Base-by-base conservation (phyloP, 2,329 filamentous ascomycete genomes). In the Calonectria pteridis region DNA sequence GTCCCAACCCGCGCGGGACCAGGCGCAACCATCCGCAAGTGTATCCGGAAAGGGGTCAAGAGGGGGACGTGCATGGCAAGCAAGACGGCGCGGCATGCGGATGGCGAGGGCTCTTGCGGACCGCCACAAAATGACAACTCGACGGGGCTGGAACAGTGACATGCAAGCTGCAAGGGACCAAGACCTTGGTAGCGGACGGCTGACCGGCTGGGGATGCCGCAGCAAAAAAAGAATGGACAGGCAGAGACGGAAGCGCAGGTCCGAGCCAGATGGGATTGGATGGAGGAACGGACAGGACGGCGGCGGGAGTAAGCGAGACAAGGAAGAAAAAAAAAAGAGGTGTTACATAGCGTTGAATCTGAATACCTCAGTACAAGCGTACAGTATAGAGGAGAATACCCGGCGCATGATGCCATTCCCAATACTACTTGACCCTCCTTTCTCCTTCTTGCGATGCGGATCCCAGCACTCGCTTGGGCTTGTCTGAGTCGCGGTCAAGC, bases 91-190 rank as follows among this genome's bases (percentile, higher is more conserved):
- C 59, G 58, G 62, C 51, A 73, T 67, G 35, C 49, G 64, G 40
- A 53, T 53, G 69, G 31, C 65, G 51, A 69, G 59, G 55, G 62
- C 37, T 37, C 59, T 64, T 53, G 33, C 23, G 70, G 71, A 40
- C 58, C 26, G 58, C 20, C 51, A 33, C 62, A 43, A 40, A 20
- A 51, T 59, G 58, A 50, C 73, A 70, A 73, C 74, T 67, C 73
- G 68, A 62, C 53, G 7, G 64, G 64, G 29, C 40, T 70, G 49
- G 31, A 75, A 74, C 75, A 43, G 69, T 74, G 59, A 55, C 62
- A 77, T 78, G 79, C 78, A 80, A 72, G 71, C 78, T 80, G 77
- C 76, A 79, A 80, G 77, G 79, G 71, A 75, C 73, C 65, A 73
- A 55, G 64, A 31, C 69, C 71, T 72, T 65, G 67, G 65, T 75